These are phyloP conservation scores for Diddensiella transvaalensis DNA, from an alignment of 805 yeast species.

Conservation along the genomic window DNA sequence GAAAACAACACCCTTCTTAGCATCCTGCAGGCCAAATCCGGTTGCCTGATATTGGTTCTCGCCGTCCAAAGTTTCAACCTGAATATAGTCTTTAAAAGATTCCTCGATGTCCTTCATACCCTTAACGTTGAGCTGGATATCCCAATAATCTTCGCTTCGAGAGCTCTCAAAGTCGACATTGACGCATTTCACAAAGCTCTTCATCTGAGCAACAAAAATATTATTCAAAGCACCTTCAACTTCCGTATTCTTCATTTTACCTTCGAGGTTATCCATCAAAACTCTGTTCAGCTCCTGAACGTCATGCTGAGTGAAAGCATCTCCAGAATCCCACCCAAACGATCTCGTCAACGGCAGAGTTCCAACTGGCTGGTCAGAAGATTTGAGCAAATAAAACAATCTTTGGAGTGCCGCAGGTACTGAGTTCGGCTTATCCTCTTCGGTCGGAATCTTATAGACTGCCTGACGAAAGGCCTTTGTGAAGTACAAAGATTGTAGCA, in stretches of 20 bases:
- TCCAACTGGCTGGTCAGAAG: slow-evolving; percentile 71
- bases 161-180: slow-evolving; percentile 92
- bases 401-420: slow-evolving; percentile 87
- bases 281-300: slow-evolving; percentile 95
- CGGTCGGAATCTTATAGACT: slow-evolving; percentile 87
- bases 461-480: slow-evolving; percentile 78
- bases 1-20: slow-evolving; percentile 92
- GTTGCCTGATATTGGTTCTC: slow-evolving; percentile 95
- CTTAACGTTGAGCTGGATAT: slow-evolving; percentile 90
- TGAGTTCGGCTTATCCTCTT: slow-evolving; percentile 50
- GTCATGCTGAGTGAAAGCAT: slow-evolving; percentile 96
- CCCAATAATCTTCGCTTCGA: slow-evolving; percentile 95
- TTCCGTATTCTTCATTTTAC: slow-evolving; percentile 82
- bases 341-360: slow-evolving; percentile 84
- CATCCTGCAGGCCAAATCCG: slow-evolving; percentile 87
- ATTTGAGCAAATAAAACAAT: slow-evolving; percentile 74
- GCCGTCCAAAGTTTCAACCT: slow-evolving; percentile 84
- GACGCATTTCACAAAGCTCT: slow-evolving; percentile 86
- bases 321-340: slow-evolving; percentile 96
- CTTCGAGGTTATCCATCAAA: slow-evolving; percentile 88
- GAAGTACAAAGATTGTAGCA: slow-evolving; percentile 84
- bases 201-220: slow-evolving; percentile 95
- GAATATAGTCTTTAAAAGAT: slow-evolving; percentile 82
- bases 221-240: slow-evolving; percentile 74
- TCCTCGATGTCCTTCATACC: slow-evolving; percentile 66